These are phyloP conservation scores for Carex myosuroides DNA, from an alignment of 176 grass and related monocot species.

Conservation along the genomic window DNA sequence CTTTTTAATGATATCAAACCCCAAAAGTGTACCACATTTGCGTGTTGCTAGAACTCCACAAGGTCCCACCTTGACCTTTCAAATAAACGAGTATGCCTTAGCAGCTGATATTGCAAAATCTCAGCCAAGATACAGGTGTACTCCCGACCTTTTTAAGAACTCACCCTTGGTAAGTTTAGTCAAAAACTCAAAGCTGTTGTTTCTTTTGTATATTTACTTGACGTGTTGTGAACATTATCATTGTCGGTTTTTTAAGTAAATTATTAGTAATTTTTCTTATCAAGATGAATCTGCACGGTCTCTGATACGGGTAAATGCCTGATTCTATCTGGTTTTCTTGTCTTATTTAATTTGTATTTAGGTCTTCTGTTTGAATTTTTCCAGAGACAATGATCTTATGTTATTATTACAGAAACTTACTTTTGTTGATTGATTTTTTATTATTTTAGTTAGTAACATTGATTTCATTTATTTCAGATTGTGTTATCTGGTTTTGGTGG, in stretches of 20 bases:
- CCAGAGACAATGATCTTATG: neutral
- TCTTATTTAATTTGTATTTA: neutral
- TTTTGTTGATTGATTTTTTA: neutral
- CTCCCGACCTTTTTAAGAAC: slow-evolving; percentile 37
- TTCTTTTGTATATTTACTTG: neutral
- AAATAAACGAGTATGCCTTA: slow-evolving; percentile 38
- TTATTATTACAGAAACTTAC: neutral
- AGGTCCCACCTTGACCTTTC: slow-evolving; percentile 45
- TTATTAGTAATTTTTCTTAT: neutral
- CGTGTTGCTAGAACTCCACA: slow-evolving; percentile 44
- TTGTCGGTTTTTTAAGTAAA: neutral
- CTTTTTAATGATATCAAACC: slow-evolving; percentile 51
- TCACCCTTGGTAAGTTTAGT: slow-evolving; percentile 35
- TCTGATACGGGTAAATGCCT: neutral
- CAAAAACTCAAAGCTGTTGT: neutral
- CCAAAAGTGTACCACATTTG: slow-evolving; percentile 39
- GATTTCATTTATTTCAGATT: slow-evolving; percentile 22
- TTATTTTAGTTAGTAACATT: neutral
- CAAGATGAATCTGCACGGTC: neutral
- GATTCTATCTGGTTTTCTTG: neutral
- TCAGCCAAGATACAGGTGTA: slow-evolving; percentile 35
- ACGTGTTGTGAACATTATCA: neutral
- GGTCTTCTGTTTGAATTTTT: neutral
- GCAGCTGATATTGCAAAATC: slow-evolving; percentile 39
- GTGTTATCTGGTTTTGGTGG: slow-evolving; percentile 45